phyloP scores from a whole-genome alignment of 1,284 basidiomycete species.

The Hemileia vastatrix region DNA sequence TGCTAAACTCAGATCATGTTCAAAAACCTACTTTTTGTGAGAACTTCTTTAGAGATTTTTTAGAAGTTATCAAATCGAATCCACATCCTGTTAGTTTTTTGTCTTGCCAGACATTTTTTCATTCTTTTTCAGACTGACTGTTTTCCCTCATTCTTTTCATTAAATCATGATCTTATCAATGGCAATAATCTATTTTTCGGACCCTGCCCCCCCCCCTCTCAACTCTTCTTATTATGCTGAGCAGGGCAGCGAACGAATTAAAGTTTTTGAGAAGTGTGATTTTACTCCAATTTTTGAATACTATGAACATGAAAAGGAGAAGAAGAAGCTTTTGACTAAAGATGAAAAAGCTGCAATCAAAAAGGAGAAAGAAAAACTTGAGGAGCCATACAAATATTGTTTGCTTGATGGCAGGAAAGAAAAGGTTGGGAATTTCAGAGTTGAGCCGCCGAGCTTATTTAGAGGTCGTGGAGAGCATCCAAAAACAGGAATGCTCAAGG shows the following conservation, averaged over 20 bases:
- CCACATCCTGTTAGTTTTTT: constrained; percentile 67
- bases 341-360: constrained; percentile 85
- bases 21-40: constrained; percentile 78
- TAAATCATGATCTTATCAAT: neutral
- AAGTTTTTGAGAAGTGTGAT: constrained; percentile 71
- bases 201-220: too few species aligned
- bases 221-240: too few species aligned
- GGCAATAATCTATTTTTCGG: neutral
- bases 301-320: constrained; percentile 81
- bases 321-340: constrained; percentile 74
- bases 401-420: constrained; percentile 89
- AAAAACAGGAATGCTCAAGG: constrained; percentile 91
- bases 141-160: neutral
- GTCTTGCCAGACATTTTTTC: constrained; percentile 11
- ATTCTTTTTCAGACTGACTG: constrained; percentile 46
- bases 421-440: constrained; percentile 94
- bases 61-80: constrained; percentile 62
- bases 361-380: constrained; percentile 69
- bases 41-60: constrained; percentile 94
- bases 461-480: constrained; percentile 97
- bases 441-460: constrained; percentile 95
- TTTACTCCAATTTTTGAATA: constrained; percentile 90
- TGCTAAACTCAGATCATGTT: constrained; percentile 88
- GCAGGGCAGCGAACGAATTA: too few species aligned
- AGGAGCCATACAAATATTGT: constrained; percentile 75